Base-by-base conservation (phyloP, 1,284 basidiomycete genomes). In the Moesziomyces parantarcticus region DNA sequence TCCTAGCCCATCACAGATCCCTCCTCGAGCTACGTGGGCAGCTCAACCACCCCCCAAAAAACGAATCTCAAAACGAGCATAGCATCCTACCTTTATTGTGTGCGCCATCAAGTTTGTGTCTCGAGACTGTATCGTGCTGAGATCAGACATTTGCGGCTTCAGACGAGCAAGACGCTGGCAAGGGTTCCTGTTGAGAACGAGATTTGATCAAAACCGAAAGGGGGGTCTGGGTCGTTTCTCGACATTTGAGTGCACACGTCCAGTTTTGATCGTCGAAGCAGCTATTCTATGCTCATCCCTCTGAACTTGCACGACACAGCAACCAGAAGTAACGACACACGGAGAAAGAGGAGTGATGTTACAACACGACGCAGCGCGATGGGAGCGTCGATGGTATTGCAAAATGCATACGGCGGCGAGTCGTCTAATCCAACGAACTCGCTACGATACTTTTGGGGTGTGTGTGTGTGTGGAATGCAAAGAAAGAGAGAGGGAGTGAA, bases 61-160 rank as follows among this genome's bases (percentile, higher is more conserved):
- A 51, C 45, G 50, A 64, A 58, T 64, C 58, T 67, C 64, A 56
- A 36, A 36, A 36, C 62, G 58, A 60, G 54, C 58, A 60, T 67
- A 60, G 64, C 64, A 67, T 67, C 64, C 54, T 57, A 57, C 26
- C 22, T 29, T 29, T 20, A 3, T 8, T 49, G 47, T 23, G 26
- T 42, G 39, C 4, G n/a, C n/a, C n/a, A n/a, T n/a, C n/a, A n/a
- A n/a, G n/a, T n/a, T n/a, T n/a, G n/a, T n/a, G n/a, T n/a, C n/a
- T n/a, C n/a, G n/a, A n/a, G n/a, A n/a, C n/a, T n/a, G n/a, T n/a
- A 6, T 34, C n/a, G 13, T 18, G 40, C 29, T 36, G 34, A 36
- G 29, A 29, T 29, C 8, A 6, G 29, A 29, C 9, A 2, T 29
- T n/a, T n/a, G n/a, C n/a, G n/a, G n/a, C n/a, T n/a, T n/a, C n/a